Conservation (phyloP, 169 alveolate species). For the Babesia bigemina region DNA sequence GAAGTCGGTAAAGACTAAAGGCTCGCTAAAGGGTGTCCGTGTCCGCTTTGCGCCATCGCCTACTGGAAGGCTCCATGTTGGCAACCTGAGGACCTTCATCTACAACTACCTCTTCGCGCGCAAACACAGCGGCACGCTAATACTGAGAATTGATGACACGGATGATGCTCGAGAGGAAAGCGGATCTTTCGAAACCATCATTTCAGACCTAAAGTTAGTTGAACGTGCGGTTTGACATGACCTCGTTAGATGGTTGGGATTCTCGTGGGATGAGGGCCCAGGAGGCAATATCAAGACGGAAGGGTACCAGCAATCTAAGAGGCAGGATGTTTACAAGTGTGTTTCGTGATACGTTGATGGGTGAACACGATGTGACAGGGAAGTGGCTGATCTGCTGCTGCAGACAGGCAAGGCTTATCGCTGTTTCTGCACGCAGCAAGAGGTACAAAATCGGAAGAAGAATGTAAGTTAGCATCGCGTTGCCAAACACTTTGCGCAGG, state of each 20-base stretch:
- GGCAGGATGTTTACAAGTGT: conserved; percentile 72
- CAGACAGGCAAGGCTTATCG: conserved; percentile 73
- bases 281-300: conserved; percentile 72
- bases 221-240: neutral
- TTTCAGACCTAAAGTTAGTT: conserved; percentile 72
- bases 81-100: conserved; percentile 81
- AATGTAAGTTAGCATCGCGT: conserved; percentile 19
- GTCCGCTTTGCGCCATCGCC: conserved; percentile 77
- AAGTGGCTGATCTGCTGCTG: conserved; percentile 71
- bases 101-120: conserved; percentile 76
- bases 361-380: conserved; percentile 46
- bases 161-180: conserved; percentile 66
- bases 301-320: conserved; percentile 79
- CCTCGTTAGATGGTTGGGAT: conserved; percentile 77
- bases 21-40: conserved; percentile 13
- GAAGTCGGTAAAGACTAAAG: neutral
- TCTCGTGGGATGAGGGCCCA: conserved; percentile 82
- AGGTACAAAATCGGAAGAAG: conserved; percentile 55
- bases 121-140: conserved; percentile 64
- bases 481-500: conserved; percentile 9
- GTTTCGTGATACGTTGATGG: neutral
- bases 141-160: conserved; percentile 83
- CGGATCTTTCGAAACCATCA: conserved; percentile 59
- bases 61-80: conserved; percentile 82
- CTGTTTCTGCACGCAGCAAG: conserved; percentile 79